Percentiles rank a stretch among this genome's conserved stretches.
Conservation (phyloP, 2,329 filamentous ascomycete species). For the Sordariomycetes sp. region DNA sequence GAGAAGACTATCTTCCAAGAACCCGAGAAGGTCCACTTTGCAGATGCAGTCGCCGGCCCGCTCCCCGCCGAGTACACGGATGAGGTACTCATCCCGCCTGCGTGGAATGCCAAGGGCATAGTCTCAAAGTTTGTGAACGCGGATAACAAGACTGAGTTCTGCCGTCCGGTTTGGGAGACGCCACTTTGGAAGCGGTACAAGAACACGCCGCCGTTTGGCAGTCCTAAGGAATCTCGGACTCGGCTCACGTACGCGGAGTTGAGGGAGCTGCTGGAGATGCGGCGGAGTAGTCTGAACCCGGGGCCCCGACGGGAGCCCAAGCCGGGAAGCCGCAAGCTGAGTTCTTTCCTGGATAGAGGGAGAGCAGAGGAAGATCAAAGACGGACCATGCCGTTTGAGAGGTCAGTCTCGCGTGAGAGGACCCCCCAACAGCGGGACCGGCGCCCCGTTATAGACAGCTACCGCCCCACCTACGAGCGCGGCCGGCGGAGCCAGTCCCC, state of each 20-base stretch:
- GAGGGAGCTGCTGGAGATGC: constrained; percentile 5
- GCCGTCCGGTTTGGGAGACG: constrained; percentile 24
- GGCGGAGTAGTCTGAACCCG: constrained; percentile 4
- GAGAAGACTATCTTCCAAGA: constrained; percentile 23
- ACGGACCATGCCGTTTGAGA: neutral
- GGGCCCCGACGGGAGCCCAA: constrained; percentile 6
- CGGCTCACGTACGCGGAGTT: constrained; percentile 2
- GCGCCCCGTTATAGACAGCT: constrained; percentile 2
- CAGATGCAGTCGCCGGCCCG: constrained; percentile 33
- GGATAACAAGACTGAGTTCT: constrained; percentile 27
- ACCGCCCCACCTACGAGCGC: constrained; percentile 1
- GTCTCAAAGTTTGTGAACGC: constrained; percentile 29
- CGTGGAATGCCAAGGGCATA: constrained; percentile 26
- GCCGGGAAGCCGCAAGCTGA: constrained; percentile 1
- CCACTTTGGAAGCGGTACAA: constrained; percentile 24
- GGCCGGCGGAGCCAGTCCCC: constrained; percentile 8
- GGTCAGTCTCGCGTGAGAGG: neutral
- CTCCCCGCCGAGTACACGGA: constrained; percentile 27
- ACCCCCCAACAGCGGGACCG: neutral
- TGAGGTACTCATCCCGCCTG: constrained; percentile 29
- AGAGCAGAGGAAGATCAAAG: neutral
- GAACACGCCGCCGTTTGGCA: constrained; percentile 28
- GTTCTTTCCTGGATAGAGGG: neutral
- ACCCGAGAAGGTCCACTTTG: constrained; percentile 16
- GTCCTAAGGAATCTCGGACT: neutral